Conservation (phyloP, 208 protist species). For the Trypanosoma mega region DNA sequence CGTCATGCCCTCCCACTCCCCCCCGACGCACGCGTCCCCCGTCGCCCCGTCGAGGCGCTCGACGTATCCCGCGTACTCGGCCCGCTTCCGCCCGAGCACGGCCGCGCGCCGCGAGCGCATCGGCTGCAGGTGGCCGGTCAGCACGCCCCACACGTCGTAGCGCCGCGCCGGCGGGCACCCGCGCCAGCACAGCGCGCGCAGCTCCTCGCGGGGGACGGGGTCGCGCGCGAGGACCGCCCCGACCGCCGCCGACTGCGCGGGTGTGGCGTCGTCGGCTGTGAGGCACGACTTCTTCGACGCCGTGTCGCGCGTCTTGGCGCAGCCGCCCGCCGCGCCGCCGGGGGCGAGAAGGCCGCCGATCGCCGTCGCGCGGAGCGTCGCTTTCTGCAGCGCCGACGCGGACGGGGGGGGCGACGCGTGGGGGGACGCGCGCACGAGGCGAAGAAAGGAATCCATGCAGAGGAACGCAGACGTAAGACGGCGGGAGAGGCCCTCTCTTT, state of each 20-base stretch:
- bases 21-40: constrained; percentile 2
- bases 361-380: constrained; percentile 1
- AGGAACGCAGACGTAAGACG: neutral
- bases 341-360: constrained; percentile 7
- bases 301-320: constrained; percentile 12
- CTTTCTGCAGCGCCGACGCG: neutral
- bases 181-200: constrained; percentile 52
- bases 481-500: too few species aligned
- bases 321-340: neutral
- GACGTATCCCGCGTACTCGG: constrained; percentile 59
- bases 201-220: constrained; percentile 32
- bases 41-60: neutral
- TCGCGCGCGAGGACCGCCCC: constrained; percentile 29
- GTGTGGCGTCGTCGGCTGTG: constrained; percentile 1
- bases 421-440: neutral
- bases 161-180: constrained; percentile 53
- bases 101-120: constrained; percentile 28
- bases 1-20: constrained; percentile 54
- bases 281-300: constrained; percentile 15
- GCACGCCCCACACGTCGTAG: constrained; percentile 58
- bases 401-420: neutral
- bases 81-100: constrained; percentile 45
- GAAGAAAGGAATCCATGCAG: neutral
- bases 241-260: constrained; percentile 24
- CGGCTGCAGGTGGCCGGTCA: constrained; percentile 57